Conservation (phyloP, 805 yeast species). For the Wickerhamiella hasegawae region DNA sequence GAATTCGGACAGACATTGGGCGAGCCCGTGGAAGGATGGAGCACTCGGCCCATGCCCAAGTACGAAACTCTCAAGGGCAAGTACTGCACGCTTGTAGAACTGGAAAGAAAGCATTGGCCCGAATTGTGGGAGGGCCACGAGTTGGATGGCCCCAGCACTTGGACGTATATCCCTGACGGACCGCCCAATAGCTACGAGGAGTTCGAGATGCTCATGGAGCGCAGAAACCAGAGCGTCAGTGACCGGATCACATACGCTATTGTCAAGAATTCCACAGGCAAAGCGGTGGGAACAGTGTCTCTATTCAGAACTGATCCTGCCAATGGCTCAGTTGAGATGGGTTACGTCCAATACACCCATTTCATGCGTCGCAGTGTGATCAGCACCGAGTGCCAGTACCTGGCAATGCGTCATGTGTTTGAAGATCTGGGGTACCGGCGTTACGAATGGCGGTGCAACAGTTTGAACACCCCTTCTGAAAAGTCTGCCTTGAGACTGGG, state of each 20-base stretch:
- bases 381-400: conserved; percentile 22
- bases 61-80: conserved; percentile 1
- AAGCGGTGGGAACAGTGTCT: conserved; percentile 18
- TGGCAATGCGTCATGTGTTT: conserved; percentile 19
- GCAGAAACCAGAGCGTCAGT: neutral
- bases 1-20: conserved; percentile 6
- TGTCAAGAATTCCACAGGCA: conserved; percentile 10
- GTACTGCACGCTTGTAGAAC: conserved; percentile 7
- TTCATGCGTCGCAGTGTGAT: conserved; percentile 15
- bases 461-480: conserved; percentile 18
- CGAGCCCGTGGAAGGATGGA: conserved; percentile 17
- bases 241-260: conserved; percentile 14
- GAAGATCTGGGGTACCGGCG: conserved; percentile 20
- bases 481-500: conserved; percentile 22
- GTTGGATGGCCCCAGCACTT: conserved; percentile 4
- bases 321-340: conserved; percentile 20
- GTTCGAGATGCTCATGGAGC: conserved; percentile 3
- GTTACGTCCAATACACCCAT: conserved; percentile 17
- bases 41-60: conserved; percentile 3
- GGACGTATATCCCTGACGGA: conserved; percentile 13
- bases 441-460: conserved; percentile 24
- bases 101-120: conserved; percentile 5
- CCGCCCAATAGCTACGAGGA: conserved; percentile 9
- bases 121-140: conserved; percentile 7
- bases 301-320: conserved; percentile 18